Percentiles rank a stretch among this genome's conserved stretches.
These are phyloP conservation scores for Rhodotorula sp. DNA, from an alignment of 1,284 basidiomycete genomes.

Conservation along the genomic window DNA sequence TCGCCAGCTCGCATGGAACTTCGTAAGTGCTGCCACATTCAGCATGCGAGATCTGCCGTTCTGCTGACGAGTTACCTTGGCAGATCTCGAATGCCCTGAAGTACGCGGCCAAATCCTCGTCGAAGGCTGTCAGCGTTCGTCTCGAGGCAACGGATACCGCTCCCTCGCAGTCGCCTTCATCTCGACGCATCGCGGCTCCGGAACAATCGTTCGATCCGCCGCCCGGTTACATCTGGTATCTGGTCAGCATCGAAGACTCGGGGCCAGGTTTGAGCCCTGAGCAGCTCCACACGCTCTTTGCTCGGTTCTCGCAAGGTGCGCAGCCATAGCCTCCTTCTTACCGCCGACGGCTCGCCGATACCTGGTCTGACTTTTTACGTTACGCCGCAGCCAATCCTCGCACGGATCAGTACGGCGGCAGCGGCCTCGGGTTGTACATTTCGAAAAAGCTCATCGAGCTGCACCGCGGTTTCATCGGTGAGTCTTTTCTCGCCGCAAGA, in stretches of 20 bases:
- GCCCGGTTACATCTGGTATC: constrained; percentile 17
- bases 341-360: too few species aligned
- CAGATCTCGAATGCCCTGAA: constrained; percentile 33
- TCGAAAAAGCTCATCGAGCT: constrained; percentile 34
- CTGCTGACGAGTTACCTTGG: not conserved
- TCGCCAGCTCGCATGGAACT: constrained; percentile 37
- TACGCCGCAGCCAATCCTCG: constrained; percentile 25
- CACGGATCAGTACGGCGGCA: constrained; percentile 23
- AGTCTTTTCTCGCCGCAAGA: constrained; percentile 4
- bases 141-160: too few species aligned
- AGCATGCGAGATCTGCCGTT: not conserved
- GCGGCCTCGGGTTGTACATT: constrained; percentile 35
- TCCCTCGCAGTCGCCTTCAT: too few species aligned
- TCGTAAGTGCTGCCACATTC: not conserved
- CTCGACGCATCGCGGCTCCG: not conserved
- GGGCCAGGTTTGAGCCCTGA: constrained; percentile 39
- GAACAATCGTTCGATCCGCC: constrained; percentile 12
- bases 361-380: too few species aligned
- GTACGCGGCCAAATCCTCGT: constrained; percentile 13
- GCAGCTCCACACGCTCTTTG: constrained; percentile 36
- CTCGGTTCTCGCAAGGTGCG: constrained; percentile 31
- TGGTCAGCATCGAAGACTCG: constrained; percentile 24
- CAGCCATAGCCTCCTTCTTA: too few species aligned
- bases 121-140: too few species aligned
- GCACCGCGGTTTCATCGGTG: constrained; percentile 34